Evolutionary conservation across 1,139 yeast genomes (phyloP).

Genomic region (Pichia sp.): DNA sequence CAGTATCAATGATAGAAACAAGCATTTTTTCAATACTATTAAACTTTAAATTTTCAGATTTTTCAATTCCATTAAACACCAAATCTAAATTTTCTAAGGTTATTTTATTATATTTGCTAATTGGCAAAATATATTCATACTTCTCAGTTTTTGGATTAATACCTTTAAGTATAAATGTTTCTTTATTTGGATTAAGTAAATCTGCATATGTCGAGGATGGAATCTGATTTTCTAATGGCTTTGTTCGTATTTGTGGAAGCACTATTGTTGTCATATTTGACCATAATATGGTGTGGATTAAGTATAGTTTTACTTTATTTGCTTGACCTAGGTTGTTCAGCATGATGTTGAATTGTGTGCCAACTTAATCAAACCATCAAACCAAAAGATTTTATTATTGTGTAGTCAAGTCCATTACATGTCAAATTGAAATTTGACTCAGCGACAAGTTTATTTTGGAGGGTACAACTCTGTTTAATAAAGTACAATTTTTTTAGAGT

Average conservation of each 20-base stretch:
- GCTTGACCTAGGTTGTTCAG: constrained; percentile 11
- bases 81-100: constrained; percentile 28
- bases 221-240: background rate
- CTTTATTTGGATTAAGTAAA: background rate
- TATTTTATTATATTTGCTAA: constrained; percentile 23
- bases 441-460: background rate
- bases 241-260: background rate
- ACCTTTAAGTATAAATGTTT: constrained; percentile 12
- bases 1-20: constrained; percentile 53
- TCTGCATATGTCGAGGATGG: background rate
- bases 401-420: too few species aligned
- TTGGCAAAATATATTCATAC: constrained; percentile 20
- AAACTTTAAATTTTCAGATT: constrained; percentile 15
- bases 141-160: constrained; percentile 8
- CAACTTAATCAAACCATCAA: background rate
- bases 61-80: constrained; percentile 16
- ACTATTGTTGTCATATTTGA: constrained; percentile 6
- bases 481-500: background rate
- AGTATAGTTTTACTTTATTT: constrained; percentile 9
- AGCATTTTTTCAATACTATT: constrained; percentile 37
- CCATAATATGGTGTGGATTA: constrained; percentile 7
- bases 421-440: background rate
- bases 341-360: background rate
- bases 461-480: background rate
- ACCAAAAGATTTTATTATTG: too few species aligned